phyloP scores from a whole-genome alignment of 2,329 filamentous ascomycete genomes.

The Cordyceps sp. region DNA sequence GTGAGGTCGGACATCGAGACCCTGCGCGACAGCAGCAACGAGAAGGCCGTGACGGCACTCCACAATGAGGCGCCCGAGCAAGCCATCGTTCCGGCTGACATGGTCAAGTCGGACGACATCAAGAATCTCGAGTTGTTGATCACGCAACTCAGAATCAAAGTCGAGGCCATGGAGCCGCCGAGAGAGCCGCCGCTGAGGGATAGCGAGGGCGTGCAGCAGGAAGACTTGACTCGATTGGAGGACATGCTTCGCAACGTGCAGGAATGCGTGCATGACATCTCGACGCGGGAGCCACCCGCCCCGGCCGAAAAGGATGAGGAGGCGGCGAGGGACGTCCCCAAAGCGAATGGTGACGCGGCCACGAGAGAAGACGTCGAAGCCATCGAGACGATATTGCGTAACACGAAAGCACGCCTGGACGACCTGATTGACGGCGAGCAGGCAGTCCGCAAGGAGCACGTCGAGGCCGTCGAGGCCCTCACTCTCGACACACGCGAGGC shows the following conservation, averaged over 20 bases:
- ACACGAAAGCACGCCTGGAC: slow-evolving; percentile 77
- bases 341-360: slow-evolving; percentile 17
- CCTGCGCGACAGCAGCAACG: slow-evolving; percentile 43
- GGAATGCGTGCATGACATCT: slow-evolving; percentile 27
- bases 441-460: slow-evolving; percentile 47
- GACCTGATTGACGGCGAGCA: slow-evolving; percentile 61
- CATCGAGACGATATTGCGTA: slow-evolving; percentile 78
- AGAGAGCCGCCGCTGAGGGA: slow-evolving; percentile 12
- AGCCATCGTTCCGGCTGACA: slow-evolving; percentile 24
- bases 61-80: slow-evolving; percentile 7
- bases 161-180: slow-evolving; percentile 38
- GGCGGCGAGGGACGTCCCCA: slow-evolving; percentile 6
- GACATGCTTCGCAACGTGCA: slow-evolving; percentile 32
- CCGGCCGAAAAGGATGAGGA: slow-evolving; percentile 6
- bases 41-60: slow-evolving; percentile 34
- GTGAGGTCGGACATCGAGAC: slow-evolving; percentile 65
- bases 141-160: slow-evolving; percentile 65
- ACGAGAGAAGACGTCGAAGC: slow-evolving; percentile 70
- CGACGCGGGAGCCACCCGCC: slow-evolving; percentile 11
- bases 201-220: slow-evolving; percentile 22
- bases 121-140: slow-evolving; percentile 76
- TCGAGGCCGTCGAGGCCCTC: slow-evolving; percentile 46
- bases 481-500: slow-evolving; percentile 62
- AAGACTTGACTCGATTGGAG: slow-evolving; percentile 39
- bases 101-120: slow-evolving; percentile 54